These are phyloP conservation scores for Orbilia javanica DNA, from an alignment of 2,329 filamentous ascomycete species.

Conservation along the genomic window DNA sequence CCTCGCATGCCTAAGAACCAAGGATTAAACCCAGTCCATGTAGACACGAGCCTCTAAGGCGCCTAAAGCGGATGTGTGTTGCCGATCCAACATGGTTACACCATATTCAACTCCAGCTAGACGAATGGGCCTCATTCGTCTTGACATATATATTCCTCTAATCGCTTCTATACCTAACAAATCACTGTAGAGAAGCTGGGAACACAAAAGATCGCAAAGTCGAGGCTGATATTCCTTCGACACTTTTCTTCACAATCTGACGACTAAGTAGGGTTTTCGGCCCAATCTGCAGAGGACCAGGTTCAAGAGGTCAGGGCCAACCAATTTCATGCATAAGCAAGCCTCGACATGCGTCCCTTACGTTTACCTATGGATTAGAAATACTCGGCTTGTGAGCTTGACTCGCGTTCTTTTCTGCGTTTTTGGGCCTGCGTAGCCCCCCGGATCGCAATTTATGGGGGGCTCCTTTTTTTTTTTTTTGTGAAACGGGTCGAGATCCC, in stretches of 20 bases:
- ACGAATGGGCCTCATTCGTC: not conserved
- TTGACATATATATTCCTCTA: not conserved
- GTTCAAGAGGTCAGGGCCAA: not conserved
- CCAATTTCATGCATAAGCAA: constrained; percentile 5
- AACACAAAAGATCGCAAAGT: not conserved
- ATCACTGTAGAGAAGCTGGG: too few relatives aligned
- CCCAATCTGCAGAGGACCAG: constrained; percentile 1
- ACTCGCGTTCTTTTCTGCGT: not conserved
- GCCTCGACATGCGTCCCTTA: constrained; percentile 26
- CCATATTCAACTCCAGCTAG: constrained; percentile 1
- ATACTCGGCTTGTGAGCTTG: not conserved
- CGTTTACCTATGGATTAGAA: constrained; percentile 12
- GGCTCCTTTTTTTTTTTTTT: not conserved
- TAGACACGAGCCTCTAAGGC: not conserved
- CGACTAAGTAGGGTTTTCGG: not conserved
- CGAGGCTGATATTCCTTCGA: not conserved
- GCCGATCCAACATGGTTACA: constrained; percentile 29
- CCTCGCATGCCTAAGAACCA: not conserved
- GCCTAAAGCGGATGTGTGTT: constrained; percentile 29
- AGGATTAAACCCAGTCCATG: constrained; percentile 17
- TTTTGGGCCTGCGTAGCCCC: too few relatives aligned
- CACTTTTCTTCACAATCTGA: not conserved
- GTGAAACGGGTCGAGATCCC: constrained; percentile 49
- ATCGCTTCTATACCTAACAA: too few relatives aligned
- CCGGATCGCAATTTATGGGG: too few relatives aligned